Base-by-base conservation (phyloP, 169 alveolate genomes). In the Cryptosporidium canis region DNA sequence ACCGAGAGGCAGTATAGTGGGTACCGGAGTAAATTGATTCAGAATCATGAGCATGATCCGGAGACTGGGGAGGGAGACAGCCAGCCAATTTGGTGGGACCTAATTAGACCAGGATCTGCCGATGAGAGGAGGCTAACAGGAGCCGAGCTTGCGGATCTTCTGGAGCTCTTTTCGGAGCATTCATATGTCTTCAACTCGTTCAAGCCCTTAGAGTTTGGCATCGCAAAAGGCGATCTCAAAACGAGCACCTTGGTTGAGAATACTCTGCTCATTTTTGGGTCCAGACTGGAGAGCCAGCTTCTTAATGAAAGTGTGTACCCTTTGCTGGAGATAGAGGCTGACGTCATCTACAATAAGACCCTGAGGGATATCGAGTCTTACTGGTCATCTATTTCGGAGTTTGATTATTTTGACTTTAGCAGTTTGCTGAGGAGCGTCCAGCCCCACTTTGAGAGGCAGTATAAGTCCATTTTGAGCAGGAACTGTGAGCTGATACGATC, bases 361-460 rank as follows among this genome's bases (percentile, higher is more conserved):
- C 14, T 55, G 48, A 77, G 61, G 43, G 70, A 39, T 77, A 77
- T 77, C 39, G 58, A 24, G 16, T 63, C 48, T 9, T 58, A 58
- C 44, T 77, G 87, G 87, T 24, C 51, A 6, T 58, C 70, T 16
- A 77, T 77, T 11, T 58, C 72, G 3, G 87, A 61, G 51, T 77
- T 58, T 55, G 64, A 77, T 37, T 58, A 58, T 21, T 51, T 55
- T 61, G 87, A 77, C 16, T 41, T 21, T 18, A 41, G 53, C 21
- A 61, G 37, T 58, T 44, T 77, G 64, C 12, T 41, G 16, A 61
- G 31, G 16, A 45, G 66, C 8, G 39, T 77, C n/a, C 65, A 39
- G 29, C 35, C 64, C 18, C 39, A 77, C 66, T 77, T 77, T 41
- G 87, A 77, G 47, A 77, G 37, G 5, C 58, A 21, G 37, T 77